Conservation (phyloP, 2,329 filamentous ascomycete genomes). For the Myotisia sp. region DNA sequence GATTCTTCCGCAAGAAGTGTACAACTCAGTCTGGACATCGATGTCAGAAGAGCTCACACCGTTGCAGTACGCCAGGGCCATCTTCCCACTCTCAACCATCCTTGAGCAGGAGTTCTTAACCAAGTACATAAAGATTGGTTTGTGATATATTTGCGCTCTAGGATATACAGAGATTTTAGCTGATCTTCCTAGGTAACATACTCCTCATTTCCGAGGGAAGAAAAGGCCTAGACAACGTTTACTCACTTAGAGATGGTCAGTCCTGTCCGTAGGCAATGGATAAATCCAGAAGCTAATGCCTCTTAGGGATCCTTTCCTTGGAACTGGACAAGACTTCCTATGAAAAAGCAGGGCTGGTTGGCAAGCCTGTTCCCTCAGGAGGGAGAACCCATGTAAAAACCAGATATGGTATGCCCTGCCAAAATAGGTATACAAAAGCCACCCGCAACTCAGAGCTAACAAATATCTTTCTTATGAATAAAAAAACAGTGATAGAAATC, state of each 20-base stretch:
- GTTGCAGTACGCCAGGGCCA: constrained; percentile 50
- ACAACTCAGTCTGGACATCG: constrained; percentile 35
- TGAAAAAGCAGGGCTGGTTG: constrained; percentile 67
- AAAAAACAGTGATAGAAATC: constrained; percentile 51
- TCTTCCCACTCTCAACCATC: constrained; percentile 58
- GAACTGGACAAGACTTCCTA: constrained; percentile 70
- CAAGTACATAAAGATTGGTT: constrained; percentile 70
- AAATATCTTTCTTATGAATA: neutral
- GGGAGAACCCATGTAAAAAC: constrained; percentile 52
- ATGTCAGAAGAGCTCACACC: constrained; percentile 32
- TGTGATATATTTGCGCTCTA: constrained; percentile 6
- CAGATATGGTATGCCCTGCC: constrained; percentile 49
- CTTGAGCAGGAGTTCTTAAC: constrained; percentile 64
- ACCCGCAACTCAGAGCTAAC: neutral
- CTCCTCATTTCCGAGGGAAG: constrained; percentile 72
- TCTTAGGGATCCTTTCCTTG: constrained; percentile 53
- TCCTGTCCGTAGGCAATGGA: neutral
- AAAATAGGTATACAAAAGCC: too few relatives aligned
- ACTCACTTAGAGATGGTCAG: constrained; percentile 54
- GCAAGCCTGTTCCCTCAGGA: constrained; percentile 46
- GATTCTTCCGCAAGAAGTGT: constrained; percentile 53
- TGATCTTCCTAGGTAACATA: constrained; percentile 47
- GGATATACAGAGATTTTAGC: constrained; percentile 3
- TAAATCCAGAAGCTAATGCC: constrained; percentile 1
- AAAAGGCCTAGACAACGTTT: constrained; percentile 55